These are phyloP conservation scores for Colletotrichum tofieldiae DNA, from an alignment of 2,329 filamentous ascomycete genomes.

Conservation along the genomic window DNA sequence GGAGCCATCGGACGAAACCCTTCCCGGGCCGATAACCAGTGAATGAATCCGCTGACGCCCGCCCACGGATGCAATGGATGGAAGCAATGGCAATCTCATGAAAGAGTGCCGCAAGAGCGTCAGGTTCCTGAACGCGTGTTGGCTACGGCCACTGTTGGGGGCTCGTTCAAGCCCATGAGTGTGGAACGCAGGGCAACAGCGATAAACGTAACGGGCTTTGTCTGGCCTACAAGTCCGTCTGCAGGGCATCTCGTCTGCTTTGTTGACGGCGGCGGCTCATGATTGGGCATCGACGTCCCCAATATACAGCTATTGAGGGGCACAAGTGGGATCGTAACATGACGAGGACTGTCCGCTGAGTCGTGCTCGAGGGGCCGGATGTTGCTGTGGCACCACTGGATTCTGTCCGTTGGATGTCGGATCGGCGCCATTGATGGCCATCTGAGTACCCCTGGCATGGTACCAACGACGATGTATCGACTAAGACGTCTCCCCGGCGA, in stretches of 20 bases:
- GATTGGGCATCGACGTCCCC: slow-evolving; percentile 15
- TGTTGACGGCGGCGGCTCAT: neutral
- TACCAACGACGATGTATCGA: neutral
- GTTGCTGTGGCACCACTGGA: slow-evolving; percentile 11
- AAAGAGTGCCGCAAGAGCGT: neutral
- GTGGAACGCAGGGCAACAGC: slow-evolving; percentile 2
- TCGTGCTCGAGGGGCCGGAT: slow-evolving; percentile 15
- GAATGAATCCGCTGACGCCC: neutral
- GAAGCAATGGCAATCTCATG: neutral
- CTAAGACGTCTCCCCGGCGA: neutral
- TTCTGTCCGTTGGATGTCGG: slow-evolving; percentile 12
- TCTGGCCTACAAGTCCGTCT: neutral
- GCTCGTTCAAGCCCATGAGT: neutral
- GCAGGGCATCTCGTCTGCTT: neutral
- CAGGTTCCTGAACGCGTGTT: neutral
- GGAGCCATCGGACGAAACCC: too few species aligned
- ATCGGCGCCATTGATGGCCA: neutral
- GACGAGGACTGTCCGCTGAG: slow-evolving; percentile 24
- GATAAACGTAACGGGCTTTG: neutral
- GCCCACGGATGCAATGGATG: neutral
- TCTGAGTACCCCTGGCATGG: neutral
- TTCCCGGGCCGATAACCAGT: neutral
- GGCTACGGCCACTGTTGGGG: neutral
- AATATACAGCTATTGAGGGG: slow-evolving; percentile 32
- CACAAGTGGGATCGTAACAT: slow-evolving; percentile 26